phyloP scores from a whole-genome alignment of 2,329 filamentous ascomycete species.

The Fusarium liriodendri region DNA sequence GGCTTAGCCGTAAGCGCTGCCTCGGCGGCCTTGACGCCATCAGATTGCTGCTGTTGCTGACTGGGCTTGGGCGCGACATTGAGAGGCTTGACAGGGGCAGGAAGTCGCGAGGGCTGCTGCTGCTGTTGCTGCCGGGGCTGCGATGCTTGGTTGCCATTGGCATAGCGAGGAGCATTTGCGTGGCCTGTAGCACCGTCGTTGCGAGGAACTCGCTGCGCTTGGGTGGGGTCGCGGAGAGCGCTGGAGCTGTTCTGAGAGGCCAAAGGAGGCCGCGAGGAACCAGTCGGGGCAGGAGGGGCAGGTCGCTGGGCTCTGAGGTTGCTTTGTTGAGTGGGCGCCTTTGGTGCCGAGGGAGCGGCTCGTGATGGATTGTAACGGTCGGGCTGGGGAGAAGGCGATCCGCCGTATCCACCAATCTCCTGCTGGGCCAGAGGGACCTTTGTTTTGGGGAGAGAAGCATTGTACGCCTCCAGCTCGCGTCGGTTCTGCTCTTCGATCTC shows the following conservation, averaged over 20 bases:
- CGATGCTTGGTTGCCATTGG: constrained; percentile 65
- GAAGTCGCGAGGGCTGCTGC: constrained; percentile 62
- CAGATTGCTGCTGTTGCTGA: constrained; percentile 60
- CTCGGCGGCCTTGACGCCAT: constrained; percentile 89
- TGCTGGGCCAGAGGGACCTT: constrained; percentile 87
- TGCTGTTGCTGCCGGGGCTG: constrained; percentile 59
- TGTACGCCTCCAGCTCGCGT: constrained; percentile 87
- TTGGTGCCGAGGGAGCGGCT: constrained; percentile 84
- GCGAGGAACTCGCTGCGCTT: constrained; percentile 55
- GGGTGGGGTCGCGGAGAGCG: constrained; percentile 56
- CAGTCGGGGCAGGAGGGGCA: constrained; percentile 74
- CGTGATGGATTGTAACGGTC: constrained; percentile 88
- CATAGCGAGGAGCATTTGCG: constrained; percentile 67
- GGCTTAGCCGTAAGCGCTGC: constrained; percentile 89
- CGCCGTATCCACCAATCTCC: constrained; percentile 76
- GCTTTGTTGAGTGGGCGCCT: constrained; percentile 64
- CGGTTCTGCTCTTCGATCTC: constrained; percentile 75
- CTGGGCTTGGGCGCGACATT: constrained; percentile 78
- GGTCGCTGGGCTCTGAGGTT: constrained; percentile 79
- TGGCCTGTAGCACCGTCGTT: constrained; percentile 59
- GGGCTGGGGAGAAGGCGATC: constrained; percentile 53
- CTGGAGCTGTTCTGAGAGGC: constrained; percentile 62
- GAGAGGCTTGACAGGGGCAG: constrained; percentile 79
- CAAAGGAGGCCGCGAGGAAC: constrained; percentile 59
- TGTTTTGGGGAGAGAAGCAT: constrained; percentile 86